Conservation (phyloP, 805 yeast species). For the Kluyveromyces lactis region DNA sequence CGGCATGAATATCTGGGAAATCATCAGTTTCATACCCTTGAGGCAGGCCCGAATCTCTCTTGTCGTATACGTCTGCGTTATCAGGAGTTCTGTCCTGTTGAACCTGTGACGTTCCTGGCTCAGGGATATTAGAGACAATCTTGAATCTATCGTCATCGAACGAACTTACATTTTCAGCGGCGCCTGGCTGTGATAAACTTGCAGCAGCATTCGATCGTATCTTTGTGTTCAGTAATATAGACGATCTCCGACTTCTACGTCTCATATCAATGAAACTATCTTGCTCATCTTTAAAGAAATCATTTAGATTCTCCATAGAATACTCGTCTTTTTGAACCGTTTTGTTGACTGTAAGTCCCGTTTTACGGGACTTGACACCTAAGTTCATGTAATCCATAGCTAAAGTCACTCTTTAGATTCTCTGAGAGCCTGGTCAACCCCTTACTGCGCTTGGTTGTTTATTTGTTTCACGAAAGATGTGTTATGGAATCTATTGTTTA, state of each 20-base stretch:
- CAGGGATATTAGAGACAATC: constrained; percentile 3
- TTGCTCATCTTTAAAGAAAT: constrained; percentile 50
- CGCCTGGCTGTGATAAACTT: background rate
- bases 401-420: background rate
- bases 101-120: constrained; percentile 4
- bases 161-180: background rate
- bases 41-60: background rate
- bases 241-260: constrained; percentile 18
- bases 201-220: background rate
- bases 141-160: constrained; percentile 4
- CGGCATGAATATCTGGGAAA: constrained; percentile 10
- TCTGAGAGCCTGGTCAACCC: background rate
- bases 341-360: constrained; percentile 45
- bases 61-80: background rate
- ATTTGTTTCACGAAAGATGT: background rate
- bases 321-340: constrained; percentile 46
- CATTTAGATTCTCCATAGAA: constrained; percentile 63
- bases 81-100: background rate
- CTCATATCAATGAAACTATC: constrained; percentile 11
- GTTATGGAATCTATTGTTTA: no score
- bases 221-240: constrained; percentile 9
- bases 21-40: constrained; percentile 1
- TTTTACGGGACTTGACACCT: constrained; percentile 60
- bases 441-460: background rate
- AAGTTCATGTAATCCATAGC: constrained; percentile 36